Base-by-base conservation (phyloP, 139 green algal genomes). In the Diplosphaera chodatii region DNA sequence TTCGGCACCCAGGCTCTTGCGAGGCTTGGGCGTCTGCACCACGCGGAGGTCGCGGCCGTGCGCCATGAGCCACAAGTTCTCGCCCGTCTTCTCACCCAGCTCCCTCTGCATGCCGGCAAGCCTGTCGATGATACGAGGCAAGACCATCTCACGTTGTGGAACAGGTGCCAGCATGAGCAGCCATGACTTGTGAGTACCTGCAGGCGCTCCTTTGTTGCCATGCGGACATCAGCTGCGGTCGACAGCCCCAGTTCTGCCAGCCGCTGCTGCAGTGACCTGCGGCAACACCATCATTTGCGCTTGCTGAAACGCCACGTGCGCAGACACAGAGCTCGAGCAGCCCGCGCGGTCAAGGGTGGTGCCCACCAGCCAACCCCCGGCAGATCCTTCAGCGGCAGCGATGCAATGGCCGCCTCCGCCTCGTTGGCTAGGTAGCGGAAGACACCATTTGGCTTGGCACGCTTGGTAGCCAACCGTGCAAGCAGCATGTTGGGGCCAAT, bases 401-500 rank as follows among this genome's bases (percentile, higher is more conserved):
- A 67, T 10, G 71, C 76, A 55, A 94, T 41, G 33, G 87, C 78
- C 31, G 79, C 66, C 16, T 76, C 77, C n/a, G 68, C 78, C 68
- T 87, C 63, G 5, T 37, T 41, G 6, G 68, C 10, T 2, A 21
- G 59, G 27, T 94, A 75, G 0, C 73, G 55, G 32, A 80, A 80
- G 70, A 87, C 80, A 3, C 92, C 92, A 63, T 98, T 86, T 23
- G 93, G 93, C 78, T 98, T 98, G 63, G 85, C 92, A 0, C 67
- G 65, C 27, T 78, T 78, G 6, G 92, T 98, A 31, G 93, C 93
- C 66, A 97, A 70, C 1, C 85, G 74, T 4, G 93, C 92, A 6
- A 96, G 30, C 55, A 98, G 83, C 72, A 90, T 83, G 76, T 91
- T 95, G 56, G 82, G 82, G 0, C 81, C 87, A 25, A 94, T 87